Percentiles rank a stretch among this genome's conserved stretches.
Conservation (phyloP, 306 rosid species). For the Abrus pulchellus region DNA sequence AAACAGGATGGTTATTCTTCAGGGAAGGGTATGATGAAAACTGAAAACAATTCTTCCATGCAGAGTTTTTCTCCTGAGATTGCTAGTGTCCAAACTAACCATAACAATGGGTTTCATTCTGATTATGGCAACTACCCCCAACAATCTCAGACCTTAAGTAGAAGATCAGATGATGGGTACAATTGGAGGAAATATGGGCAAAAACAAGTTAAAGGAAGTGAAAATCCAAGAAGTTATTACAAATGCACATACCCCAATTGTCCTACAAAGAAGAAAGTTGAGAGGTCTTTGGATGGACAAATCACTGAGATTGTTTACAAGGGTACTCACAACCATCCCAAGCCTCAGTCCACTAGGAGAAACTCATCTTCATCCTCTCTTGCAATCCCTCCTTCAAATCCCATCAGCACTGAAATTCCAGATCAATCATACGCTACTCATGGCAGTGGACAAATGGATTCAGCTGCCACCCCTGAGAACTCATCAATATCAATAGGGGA, state of each 20-base stretch:
- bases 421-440: conserved; percentile 70
- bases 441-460: conserved; percentile 73
- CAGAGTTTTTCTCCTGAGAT: conserved; percentile 68
- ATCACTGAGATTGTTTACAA: conserved; percentile 91
- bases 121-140: conserved; percentile 51
- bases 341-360: conserved; percentile 77
- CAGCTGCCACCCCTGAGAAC: conserved; percentile 81
- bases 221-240: conserved; percentile 92
- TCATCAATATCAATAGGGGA: conserved; percentile 83
- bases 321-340: conserved; percentile 91
- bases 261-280: conserved; percentile 93
- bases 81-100: conserved; percentile 56
- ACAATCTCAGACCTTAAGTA: conserved; percentile 59
- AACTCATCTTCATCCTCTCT: conserved; percentile 58
- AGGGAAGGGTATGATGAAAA: conserved; percentile 53
- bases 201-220: conserved; percentile 93
- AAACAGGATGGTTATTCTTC: conserved; percentile 59
- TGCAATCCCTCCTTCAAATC: conserved; percentile 58
- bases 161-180: conserved; percentile 84
- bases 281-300: conserved; percentile 88
- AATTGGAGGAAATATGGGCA: conserved; percentile 98
- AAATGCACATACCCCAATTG: conserved; percentile 95
- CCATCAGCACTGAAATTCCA: conserved; percentile 48
- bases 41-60: conserved; percentile 60
- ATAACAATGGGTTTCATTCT: conserved; percentile 53